Percentiles rank a stretch among this genome's conserved stretches.
Conservation (phyloP, 129 eudicot species). For the Centella asiatica region DNA sequence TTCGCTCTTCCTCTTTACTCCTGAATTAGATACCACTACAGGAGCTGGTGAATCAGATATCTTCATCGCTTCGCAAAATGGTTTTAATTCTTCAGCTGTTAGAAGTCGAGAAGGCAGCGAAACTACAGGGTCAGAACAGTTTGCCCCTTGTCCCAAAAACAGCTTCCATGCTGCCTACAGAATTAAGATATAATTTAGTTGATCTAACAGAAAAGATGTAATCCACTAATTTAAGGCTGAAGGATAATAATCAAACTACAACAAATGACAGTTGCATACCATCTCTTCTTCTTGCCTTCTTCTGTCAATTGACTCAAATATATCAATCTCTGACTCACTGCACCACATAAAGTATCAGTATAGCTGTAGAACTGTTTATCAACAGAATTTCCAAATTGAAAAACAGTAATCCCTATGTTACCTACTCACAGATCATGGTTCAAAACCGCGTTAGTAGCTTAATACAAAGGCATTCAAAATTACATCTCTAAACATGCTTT, state of each 20-base stretch:
- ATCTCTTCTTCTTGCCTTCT: conserved; percentile 76
- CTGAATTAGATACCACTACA: conserved; percentile 37
- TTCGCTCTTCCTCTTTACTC: conserved; percentile 68
- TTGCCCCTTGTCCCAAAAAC: conserved; percentile 34
- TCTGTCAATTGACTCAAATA: conserved; percentile 85
- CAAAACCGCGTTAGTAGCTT: background rate
- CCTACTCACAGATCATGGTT: background rate
- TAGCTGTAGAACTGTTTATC: background rate
- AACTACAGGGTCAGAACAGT: conserved; percentile 37
- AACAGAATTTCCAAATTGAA: background rate
- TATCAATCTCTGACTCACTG: conserved; percentile 87
- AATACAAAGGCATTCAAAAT: no score
- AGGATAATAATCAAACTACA: background rate
- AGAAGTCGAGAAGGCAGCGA: conserved; percentile 80
- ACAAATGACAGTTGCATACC: conserved; percentile 35
- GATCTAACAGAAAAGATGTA: background rate
- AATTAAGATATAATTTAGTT: conserved; percentile 6
- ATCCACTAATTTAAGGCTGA: background rate
- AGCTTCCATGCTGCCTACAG: conserved; percentile 74
- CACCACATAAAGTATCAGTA: conserved; percentile 11
- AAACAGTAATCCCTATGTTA: background rate
- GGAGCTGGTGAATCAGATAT: conserved; percentile 44
- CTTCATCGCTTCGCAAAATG: conserved; percentile 83
- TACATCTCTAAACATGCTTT: no score
- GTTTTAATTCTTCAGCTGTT: conserved; percentile 61